Evolutionary conservation across 768 basidiomycete genomes (phyloP).

Genomic region (Holtermanniella nyarrowii): DNA sequence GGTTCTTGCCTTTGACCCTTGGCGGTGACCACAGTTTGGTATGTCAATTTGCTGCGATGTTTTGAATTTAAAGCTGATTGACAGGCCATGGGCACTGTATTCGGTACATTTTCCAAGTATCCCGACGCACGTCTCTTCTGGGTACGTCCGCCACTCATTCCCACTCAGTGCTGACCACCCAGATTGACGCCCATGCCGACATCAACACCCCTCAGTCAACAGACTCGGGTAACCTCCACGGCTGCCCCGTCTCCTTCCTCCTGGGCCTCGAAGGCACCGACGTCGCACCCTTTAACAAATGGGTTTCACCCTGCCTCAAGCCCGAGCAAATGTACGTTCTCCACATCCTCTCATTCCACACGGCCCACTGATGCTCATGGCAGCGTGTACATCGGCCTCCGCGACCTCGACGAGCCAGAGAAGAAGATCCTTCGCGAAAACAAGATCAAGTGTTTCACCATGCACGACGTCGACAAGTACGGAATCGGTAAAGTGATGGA

Average conservation of each 20-base stretch:
- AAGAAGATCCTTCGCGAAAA: slow-evolving; percentile 73
- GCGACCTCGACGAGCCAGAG: slow-evolving; percentile 83
- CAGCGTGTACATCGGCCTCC: slow-evolving; percentile 86
- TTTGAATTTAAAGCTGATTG: neutral
- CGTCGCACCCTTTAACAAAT: slow-evolving; percentile 43
- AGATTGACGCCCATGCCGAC: slow-evolving; percentile 89
- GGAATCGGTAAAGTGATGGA: slow-evolving; percentile 92
- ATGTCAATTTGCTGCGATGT: too few species aligned
- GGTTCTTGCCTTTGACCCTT: slow-evolving; percentile 75
- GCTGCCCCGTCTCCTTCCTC: slow-evolving; percentile 95
- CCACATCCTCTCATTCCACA: neutral
- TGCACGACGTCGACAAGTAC: slow-evolving; percentile 75
- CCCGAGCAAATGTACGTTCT: slow-evolving; percentile 51
- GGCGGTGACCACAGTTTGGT: slow-evolving; percentile 95
- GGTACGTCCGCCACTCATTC: slow-evolving; percentile 38
- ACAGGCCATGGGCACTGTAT: slow-evolving; percentile 85
- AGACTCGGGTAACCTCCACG: slow-evolving; percentile 81
- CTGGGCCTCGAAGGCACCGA: slow-evolving; percentile 48
- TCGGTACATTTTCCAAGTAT: slow-evolving; percentile 59
- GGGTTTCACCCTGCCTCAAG: slow-evolving; percentile 58
- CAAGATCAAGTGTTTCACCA: slow-evolving; percentile 72
- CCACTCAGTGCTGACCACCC: neutral
- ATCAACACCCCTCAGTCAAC: slow-evolving; percentile 85
- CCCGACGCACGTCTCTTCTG: slow-evolving; percentile 68
- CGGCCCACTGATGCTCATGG: neutral